These are phyloP conservation scores for Cryptococcus jaspeensis DNA, from an alignment of 1,284 basidiomycete species.

Conservation along the genomic window DNA sequence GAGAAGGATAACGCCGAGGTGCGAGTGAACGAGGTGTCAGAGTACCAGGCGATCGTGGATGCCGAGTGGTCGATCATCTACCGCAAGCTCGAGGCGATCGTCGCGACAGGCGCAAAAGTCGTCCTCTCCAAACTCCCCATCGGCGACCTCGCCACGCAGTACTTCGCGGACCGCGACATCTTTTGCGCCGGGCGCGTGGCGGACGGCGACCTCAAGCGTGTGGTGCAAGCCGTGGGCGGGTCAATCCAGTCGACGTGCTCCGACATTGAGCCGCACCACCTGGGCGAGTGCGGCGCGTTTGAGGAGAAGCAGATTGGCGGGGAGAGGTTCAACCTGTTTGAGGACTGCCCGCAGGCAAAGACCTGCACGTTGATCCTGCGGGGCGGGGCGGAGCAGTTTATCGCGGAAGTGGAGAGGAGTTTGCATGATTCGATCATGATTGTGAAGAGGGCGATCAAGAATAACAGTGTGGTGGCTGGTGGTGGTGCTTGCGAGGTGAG, in stretches of 20 bases:
- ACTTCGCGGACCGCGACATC: constrained; percentile 98
- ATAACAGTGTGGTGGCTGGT: constrained; percentile 93
- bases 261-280: constrained; percentile 84
- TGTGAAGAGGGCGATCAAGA: constrained; percentile 94
- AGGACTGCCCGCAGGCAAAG: constrained; percentile 91
- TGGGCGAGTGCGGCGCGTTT: constrained; percentile 87
- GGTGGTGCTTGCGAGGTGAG: constrained; percentile 93
- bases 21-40: constrained; percentile 90
- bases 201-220: constrained; percentile 85
- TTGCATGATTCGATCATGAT: constrained; percentile 99
- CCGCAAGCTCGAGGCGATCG: constrained; percentile 93
- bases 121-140: constrained; percentile 98
- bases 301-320: constrained; percentile 96
- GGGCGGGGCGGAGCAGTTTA: constrained; percentile 98
- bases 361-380: constrained; percentile 95
- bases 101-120: constrained; percentile 94
- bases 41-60: constrained; percentile 99
- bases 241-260: constrained; percentile 93
- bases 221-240: constrained; percentile 94
- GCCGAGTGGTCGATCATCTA: constrained; percentile 99
- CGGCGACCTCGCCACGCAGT: constrained; percentile 97
- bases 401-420: constrained; percentile 96
- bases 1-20: constrained; percentile 99
- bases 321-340: constrained; percentile 95
- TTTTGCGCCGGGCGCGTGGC: constrained; percentile 98